phyloP scores from a whole-genome alignment of 2,329 filamentous ascomycete species.

The Bipolaris victoriae region DNA sequence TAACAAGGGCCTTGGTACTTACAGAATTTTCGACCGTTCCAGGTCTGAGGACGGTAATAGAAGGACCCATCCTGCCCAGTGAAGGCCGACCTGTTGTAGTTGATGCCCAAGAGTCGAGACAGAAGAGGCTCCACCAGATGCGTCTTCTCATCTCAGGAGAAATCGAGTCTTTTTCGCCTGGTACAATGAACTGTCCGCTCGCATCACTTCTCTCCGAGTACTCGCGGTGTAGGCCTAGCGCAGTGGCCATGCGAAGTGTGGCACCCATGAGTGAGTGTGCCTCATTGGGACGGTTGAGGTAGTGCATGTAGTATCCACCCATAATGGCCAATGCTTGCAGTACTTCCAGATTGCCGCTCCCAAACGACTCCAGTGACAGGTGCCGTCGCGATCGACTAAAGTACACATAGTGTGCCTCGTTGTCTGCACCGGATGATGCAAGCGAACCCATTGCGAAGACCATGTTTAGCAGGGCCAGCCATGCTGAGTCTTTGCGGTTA shows the following conservation, averaged over 20 bases:
- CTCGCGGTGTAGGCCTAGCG: constrained; percentile 73
- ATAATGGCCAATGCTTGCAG: constrained; percentile 74
- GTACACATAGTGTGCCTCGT: constrained; percentile 72
- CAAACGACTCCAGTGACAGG: constrained; percentile 70
- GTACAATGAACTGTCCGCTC: constrained; percentile 23
- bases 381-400: constrained; percentile 72
- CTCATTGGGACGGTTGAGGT: constrained; percentile 78
- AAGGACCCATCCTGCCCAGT: constrained; percentile 47
- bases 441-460: constrained; percentile 78
- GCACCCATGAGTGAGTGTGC: constrained; percentile 75
- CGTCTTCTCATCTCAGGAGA: constrained; percentile 50
- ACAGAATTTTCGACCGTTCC: constrained; percentile 44
- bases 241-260: constrained; percentile 75
- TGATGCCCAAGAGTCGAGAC: constrained; percentile 53
- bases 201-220: constrained; percentile 49
- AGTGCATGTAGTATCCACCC: constrained; percentile 78
- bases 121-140: constrained; percentile 56
- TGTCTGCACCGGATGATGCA: constrained; percentile 66
- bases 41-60: constrained; percentile 48
- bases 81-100: constrained; percentile 53
- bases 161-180: constrained; percentile 42
- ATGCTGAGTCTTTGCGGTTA: constrained; percentile 69
- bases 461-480: constrained; percentile 76
- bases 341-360: constrained; percentile 73
- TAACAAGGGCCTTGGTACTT: constrained; percentile 6